These are phyloP conservation scores for Vaucheria bursata DNA, from an alignment of 352 stramenopile species.

Conservation along the genomic window DNA sequence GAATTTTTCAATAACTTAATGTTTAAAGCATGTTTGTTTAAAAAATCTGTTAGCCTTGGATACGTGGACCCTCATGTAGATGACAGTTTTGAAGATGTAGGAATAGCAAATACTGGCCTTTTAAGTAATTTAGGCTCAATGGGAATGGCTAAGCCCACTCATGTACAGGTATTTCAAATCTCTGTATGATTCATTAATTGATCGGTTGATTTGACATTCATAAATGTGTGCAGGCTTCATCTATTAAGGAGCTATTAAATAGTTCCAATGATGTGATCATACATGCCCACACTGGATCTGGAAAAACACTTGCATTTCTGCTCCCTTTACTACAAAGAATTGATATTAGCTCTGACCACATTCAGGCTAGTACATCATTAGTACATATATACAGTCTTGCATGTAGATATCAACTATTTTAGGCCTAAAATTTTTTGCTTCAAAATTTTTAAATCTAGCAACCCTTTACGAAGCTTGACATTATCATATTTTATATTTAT, in stretches of 20 bases:
- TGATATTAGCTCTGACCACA: constrained; percentile 16
- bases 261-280: constrained; percentile 42
- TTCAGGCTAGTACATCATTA: constrained; percentile 22
- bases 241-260: constrained; percentile 30
- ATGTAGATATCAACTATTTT: neutral
- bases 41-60: constrained; percentile 1
- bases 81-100: neutral
- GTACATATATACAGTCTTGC: neutral
- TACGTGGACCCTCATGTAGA: neutral
- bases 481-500: too few species aligned
- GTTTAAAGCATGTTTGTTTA: too few species aligned
- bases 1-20: too few species aligned
- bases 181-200: too few species aligned
- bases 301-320: constrained; percentile 94
- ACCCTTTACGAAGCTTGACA: too few species aligned
- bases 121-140: constrained; percentile 2
- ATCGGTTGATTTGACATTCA: too few species aligned
- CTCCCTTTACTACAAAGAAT: constrained; percentile 73
- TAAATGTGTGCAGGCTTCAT: too few species aligned
- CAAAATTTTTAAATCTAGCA: neutral
- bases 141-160: neutral
- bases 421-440: neutral
- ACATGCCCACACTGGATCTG: constrained; percentile 88
- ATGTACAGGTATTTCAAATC: constrained; percentile 8
- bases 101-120: neutral